These are phyloP conservation scores for Cercospora berteroae DNA, from an alignment of 2,329 filamentous ascomycete genomes.

Conservation along the genomic window DNA sequence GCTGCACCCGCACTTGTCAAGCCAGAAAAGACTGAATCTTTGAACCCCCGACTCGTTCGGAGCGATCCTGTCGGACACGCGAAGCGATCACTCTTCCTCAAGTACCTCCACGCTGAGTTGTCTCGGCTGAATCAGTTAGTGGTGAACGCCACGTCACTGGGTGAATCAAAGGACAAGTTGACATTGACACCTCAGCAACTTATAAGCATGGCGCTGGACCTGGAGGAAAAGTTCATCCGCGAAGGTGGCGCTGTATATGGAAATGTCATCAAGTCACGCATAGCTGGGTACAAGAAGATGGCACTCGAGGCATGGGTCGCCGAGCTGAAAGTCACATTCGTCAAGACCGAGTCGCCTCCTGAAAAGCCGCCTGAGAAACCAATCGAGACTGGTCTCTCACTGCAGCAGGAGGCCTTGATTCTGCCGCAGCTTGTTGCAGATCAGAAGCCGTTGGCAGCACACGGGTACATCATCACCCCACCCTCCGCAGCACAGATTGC, in stretches of 20 bases:
- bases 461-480: conserved; percentile 71
- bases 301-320: conserved; percentile 64
- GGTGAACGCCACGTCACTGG: conserved; percentile 16
- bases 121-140: conserved; percentile 59
- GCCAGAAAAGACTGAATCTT: conserved; percentile 31
- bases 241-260: conserved; percentile 70
- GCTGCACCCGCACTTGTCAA: conserved; percentile 2
- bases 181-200: conserved; percentile 64
- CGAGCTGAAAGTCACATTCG: conserved; percentile 28
- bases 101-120: conserved; percentile 64
- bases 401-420: conserved; percentile 65
- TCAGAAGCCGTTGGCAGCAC: conserved; percentile 60
- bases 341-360: conserved; percentile 29
- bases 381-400: conserved; percentile 68
- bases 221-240: conserved; percentile 72
- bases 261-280: conserved; percentile 79
- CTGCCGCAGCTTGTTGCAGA: conserved; percentile 61
- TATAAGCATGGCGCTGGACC: conserved; percentile 67
- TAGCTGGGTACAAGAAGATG: conserved; percentile 76
- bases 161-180: conserved; percentile 49
- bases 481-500: conserved; percentile 67
- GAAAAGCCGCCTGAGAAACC: conserved; percentile 33
- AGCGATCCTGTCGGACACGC: conserved; percentile 44
- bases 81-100: conserved; percentile 46
- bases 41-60: conserved; percentile 67